phyloP scores from a whole-genome alignment of 1,139 yeast species.

The Arxiozyma heterogenica region DNA sequence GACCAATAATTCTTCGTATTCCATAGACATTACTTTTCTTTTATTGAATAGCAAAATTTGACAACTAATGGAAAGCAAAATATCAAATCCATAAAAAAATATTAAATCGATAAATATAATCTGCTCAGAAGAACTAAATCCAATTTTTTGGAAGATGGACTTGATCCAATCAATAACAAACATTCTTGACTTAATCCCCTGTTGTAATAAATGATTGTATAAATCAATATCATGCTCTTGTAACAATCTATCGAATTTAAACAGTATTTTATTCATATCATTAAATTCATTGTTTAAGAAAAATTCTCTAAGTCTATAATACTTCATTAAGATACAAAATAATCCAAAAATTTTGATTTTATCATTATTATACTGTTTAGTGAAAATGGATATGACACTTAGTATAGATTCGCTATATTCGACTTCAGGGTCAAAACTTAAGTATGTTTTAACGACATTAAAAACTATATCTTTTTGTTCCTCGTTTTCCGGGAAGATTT shows the following conservation, averaged over 20 bases:
- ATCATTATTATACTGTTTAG: conserved; percentile 34
- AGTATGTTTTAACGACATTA: conserved; percentile 71
- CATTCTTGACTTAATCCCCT: conserved; percentile 85
- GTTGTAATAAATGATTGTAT: conserved; percentile 66
- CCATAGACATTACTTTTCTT: conserved; percentile 45
- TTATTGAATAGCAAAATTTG: conserved; percentile 68
- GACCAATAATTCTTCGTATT: conserved; percentile 65
- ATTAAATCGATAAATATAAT: conserved; percentile 76
- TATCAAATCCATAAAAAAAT: conserved; percentile 81
- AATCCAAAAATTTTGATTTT: conserved; percentile 50
- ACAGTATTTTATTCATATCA: conserved; percentile 68
- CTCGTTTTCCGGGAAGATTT: conserved; percentile 49
- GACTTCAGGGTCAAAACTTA: conserved; percentile 78
- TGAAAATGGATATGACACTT: conserved; percentile 63
- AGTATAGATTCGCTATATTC: conserved; percentile 98
- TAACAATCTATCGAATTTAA: conserved; percentile 76
- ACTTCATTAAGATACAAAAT: conserved; percentile 70
- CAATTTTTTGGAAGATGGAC: conserved; percentile 73
- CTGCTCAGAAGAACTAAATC: conserved; percentile 73
- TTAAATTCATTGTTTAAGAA: conserved; percentile 75
- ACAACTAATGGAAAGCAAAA: conserved; percentile 70
- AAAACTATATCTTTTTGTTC: conserved; percentile 40
- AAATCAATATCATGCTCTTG: conserved; percentile 42
- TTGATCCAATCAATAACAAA: conserved; percentile 95
- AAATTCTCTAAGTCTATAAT: conserved; percentile 60